Evolutionary conservation across 2,329 filamentous ascomycete species (phyloP), one percentile per base, ranked within the genome.

Genomic region (Rhynchosporium secalis): DNA sequence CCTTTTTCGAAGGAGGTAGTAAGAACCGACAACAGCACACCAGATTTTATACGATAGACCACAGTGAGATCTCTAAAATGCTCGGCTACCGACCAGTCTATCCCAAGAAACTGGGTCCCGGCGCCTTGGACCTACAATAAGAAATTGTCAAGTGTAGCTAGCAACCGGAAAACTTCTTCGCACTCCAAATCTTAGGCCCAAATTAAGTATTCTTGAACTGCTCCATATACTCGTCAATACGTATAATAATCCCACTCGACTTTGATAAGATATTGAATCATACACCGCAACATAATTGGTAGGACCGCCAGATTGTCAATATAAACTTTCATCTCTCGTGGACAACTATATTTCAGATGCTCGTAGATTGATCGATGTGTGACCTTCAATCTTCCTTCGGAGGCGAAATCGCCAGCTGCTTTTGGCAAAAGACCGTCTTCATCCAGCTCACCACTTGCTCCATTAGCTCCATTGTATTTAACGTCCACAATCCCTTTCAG

Each of bases 401-500:
- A 52, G 5, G 48, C n/a, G 4, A 9, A 2, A 1, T 13, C 7
- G 38, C 48, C 33, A 8, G 15, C 33, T 3, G n/a, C 12, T 4
- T 33, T 13, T 49, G 0, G 3, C 0, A 29, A 2, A 3, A 31
- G 2, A 15, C 12, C 47, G 7, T 6, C 31, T 1, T 15, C 36
- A 7, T 40, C 36, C 36, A 40, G n/a, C n/a, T n/a, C n/a, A n/a
- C n/a, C n/a, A n/a, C n/a, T n/a, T n/a, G n/a, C n/a, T n/a, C n/a
- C n/a, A n/a, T n/a, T n/a, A n/a, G n/a, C n/a, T n/a, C n/a, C n/a
- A n/a, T n/a, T n/a, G n/a, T n/a, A n/a, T n/a, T n/a, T n/a, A n/a
- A n/a, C n/a, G n/a, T n/a, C n/a, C n/a, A n/a, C n/a, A 12, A 52
- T 20, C 2, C 48, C 48, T 52, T 52, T 52, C 48, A 52, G 12